phyloP scores from a whole-genome alignment of 352 stramenopile species.

The Pythium dissimile region DNA sequence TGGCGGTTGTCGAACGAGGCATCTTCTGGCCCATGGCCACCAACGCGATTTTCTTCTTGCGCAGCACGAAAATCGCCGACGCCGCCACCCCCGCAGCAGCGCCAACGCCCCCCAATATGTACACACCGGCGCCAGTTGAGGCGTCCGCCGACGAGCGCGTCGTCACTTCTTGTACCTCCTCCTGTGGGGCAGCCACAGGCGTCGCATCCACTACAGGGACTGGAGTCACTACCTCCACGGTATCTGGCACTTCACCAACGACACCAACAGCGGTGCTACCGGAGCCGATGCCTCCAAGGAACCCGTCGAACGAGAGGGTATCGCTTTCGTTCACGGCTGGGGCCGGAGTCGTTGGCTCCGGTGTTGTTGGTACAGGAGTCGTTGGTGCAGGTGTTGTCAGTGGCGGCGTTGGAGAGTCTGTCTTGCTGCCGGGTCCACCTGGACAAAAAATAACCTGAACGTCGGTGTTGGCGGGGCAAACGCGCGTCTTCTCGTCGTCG shows the following conservation, averaged over 20 bases:
- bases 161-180: constrained; percentile 35
- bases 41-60: constrained; percentile 63
- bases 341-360: constrained; percentile 22
- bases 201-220: neutral
- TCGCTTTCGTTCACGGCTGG: constrained; percentile 16
- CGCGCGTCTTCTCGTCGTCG: constrained; percentile 52
- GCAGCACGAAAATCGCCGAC: constrained; percentile 50
- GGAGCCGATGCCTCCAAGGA: constrained; percentile 17
- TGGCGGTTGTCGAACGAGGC: constrained; percentile 24
- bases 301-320: constrained; percentile 12
- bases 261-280: neutral
- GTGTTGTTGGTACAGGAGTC: constrained; percentile 28
- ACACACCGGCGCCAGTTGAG: constrained; percentile 19
- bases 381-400: constrained; percentile 29
- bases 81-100: constrained; percentile 44
- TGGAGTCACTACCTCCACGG: neutral
- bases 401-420: constrained; percentile 26
- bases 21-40: constrained; percentile 64
- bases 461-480: constrained; percentile 29
- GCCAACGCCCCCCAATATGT: constrained; percentile 36
- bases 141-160: constrained; percentile 18
- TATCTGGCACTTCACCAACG: neutral
- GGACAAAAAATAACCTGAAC: constrained; percentile 52
- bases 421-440: constrained; percentile 29
- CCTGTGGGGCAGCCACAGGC: constrained; percentile 10